Evolutionary conservation across 176 grass and related monocot species (phyloP).

Genomic region (Elymus sibiricus): DNA sequence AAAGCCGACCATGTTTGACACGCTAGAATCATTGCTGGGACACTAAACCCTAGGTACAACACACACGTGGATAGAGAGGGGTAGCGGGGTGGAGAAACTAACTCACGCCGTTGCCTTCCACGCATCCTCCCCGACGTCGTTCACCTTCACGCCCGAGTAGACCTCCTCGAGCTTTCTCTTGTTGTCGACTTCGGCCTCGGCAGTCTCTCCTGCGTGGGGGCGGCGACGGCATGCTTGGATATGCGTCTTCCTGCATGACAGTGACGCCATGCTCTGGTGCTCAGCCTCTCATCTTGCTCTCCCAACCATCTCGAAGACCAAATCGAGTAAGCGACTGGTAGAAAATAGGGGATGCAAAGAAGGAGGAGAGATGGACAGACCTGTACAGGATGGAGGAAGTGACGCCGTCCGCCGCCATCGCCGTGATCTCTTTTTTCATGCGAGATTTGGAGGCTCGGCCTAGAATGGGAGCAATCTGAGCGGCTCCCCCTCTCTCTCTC

Average conservation of each 20-base stretch:
- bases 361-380: too few species aligned
- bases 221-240: background rate
- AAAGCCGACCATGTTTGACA: background rate
- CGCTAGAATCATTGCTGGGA: background rate
- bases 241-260: background rate
- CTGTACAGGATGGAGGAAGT: too few species aligned
- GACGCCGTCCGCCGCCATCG: too few species aligned
- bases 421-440: too few species aligned
- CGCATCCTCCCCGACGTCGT: conserved; percentile 36
- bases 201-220: background rate
- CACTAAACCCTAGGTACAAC: background rate
- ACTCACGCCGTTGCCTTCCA: conserved; percentile 36
- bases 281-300: too few species aligned
- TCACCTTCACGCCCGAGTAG: conserved; percentile 2
- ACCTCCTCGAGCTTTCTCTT: conserved; percentile 54
- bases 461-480: too few species aligned
- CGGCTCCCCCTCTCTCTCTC: too few species aligned
- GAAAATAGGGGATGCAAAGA: too few species aligned
- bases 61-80: background rate
- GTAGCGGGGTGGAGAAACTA: background rate
- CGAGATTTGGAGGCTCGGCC: too few species aligned
- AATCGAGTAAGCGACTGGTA: too few species aligned
- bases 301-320: too few species aligned
- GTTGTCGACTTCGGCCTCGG: conserved; percentile 27
- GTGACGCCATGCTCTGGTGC: too few species aligned